Base-by-base conservation (phyloP, 2,329 filamentous ascomycete species). In the Phialemoniopsis sp. region DNA sequence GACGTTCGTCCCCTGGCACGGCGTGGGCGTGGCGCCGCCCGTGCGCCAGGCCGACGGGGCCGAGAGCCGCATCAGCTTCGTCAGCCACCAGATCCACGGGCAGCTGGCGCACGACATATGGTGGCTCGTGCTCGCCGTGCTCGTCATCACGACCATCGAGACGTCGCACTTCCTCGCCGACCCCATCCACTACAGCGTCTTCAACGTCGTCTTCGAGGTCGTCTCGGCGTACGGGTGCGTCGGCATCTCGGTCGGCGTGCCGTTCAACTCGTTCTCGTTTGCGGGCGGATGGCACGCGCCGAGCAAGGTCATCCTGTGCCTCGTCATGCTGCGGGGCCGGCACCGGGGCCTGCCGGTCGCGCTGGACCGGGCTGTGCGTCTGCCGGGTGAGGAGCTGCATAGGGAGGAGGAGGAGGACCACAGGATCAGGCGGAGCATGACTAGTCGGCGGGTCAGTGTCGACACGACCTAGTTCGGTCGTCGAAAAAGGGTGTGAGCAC, bases 61-160 rank as follows among this genome's bases (percentile, higher is more conserved):
- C 5, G 56, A 60, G 41, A 72, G 68, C 15, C 68, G 64, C 15
- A 64, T 70, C 42, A 68, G 63, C 51, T 76, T 76, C 51, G 63
- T 77, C 38, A 67, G 66, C 42, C 66, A 73, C 41, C 78, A 82
- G 51, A 61, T 82, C 12, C 71, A 74, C 21, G 70, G 72, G 13
- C 80, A 84, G 50, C 65, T 84, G 3, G 74, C 76, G 8, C 79
- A 83, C 52, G 80, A 84, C 49, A 62, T 83, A 10, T 84, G 79
- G 80, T 81, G 73, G 67, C 68, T 84, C 13, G 71, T 77, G 2
- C 55, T 82, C 1, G 77, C 77, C 0, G 69, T 80, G 5, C 63
- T 82, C n/a, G 59, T 78, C 18, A 80, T 84, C 42, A 66, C 70
- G 19, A 73, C 74, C 40, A 76, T 79, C 35, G 79, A 83, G 53